These are phyloP conservation scores for Trematosphaeria pertusa DNA, from an alignment of 2,329 filamentous ascomycete species.

Conservation along the genomic window DNA sequence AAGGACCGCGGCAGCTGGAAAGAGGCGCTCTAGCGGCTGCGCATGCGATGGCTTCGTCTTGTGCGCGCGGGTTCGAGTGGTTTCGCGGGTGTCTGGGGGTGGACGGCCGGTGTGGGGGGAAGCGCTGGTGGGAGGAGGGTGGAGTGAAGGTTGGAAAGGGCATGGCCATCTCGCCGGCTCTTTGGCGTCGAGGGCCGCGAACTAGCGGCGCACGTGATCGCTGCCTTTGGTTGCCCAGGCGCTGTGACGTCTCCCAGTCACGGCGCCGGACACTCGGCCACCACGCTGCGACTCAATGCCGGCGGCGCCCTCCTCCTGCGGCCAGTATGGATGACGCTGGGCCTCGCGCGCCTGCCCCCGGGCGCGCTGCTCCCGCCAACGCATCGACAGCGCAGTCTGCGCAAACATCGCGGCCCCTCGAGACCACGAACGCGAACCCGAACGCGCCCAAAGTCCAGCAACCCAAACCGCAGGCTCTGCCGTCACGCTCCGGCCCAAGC, in stretches of 20 bases:
- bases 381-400: conserved; percentile 14
- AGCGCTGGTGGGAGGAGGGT: not conserved
- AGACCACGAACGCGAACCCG: conserved; percentile 7
- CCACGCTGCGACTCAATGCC: conserved; percentile 22
- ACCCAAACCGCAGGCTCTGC: conserved; percentile 85
- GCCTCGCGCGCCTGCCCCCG: conserved; percentile 18
- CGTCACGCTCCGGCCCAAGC: conserved; percentile 70
- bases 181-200: not conserved
- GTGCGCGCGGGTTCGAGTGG: not conserved
- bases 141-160: not conserved
- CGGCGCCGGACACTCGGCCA: conserved; percentile 1
- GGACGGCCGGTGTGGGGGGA: not conserved
- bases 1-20: conserved; percentile 37
- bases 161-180: too few species aligned
- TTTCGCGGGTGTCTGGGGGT: not conserved
- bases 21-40: conserved; percentile 17
- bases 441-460: conserved; percentile 69
- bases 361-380: conserved; percentile 22
- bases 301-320: conserved; percentile 15
- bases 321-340: conserved; percentile 43
- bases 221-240: conserved; percentile 4
- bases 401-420: conserved; percentile 18
- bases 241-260: not conserved
- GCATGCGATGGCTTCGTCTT: not conserved
- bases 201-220: not conserved